Conservation (phyloP, 2,329 filamentous ascomycete species). For the Dothiorella sarmentorum region DNA sequence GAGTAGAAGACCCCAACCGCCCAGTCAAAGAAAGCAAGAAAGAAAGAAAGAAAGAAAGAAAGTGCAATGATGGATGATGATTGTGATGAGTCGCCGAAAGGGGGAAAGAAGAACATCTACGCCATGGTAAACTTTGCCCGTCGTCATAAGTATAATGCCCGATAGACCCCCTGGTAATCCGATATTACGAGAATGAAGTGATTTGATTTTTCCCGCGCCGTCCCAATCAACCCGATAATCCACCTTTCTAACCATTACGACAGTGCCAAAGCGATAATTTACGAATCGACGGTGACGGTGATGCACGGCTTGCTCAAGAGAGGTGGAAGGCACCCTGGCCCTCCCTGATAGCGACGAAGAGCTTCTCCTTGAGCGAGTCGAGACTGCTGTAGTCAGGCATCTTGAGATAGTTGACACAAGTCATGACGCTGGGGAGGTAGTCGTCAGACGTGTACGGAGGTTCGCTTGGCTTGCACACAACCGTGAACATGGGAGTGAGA, state of each 20-base stretch:
- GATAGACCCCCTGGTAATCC: not conserved
- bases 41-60: not conserved
- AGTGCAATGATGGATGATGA: slow-evolving; percentile 1
- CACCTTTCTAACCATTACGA: slow-evolving; percentile 13
- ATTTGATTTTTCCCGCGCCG: not conserved
- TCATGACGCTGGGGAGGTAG: slow-evolving; percentile 99
- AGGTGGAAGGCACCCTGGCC: slow-evolving; percentile 97
- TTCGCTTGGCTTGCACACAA: slow-evolving; percentile 98
- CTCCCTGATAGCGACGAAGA: slow-evolving; percentile 85
- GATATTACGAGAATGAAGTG: slow-evolving; percentile 10
- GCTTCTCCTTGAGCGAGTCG: slow-evolving; percentile 70
- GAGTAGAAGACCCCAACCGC: not conserved
- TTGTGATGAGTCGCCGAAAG: slow-evolving; percentile 12
- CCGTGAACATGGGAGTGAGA: slow-evolving; percentile 96
- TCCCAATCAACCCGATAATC: not conserved
- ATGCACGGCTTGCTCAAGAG: slow-evolving; percentile 54
- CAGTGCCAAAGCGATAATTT: slow-evolving; percentile 3
- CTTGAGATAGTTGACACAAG: slow-evolving; percentile 98
- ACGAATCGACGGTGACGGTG: slow-evolving; percentile 1
- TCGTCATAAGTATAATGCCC: not conserved
- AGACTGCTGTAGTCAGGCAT: slow-evolving; percentile 87
- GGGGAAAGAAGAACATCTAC: slow-evolving; percentile 7
- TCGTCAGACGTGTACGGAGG: slow-evolving; percentile 90
- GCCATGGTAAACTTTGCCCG: slow-evolving; percentile 2
- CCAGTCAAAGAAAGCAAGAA: not conserved